Conservation (phyloP, 306 rosid genomes). For the Vigna hirtella region DNA sequence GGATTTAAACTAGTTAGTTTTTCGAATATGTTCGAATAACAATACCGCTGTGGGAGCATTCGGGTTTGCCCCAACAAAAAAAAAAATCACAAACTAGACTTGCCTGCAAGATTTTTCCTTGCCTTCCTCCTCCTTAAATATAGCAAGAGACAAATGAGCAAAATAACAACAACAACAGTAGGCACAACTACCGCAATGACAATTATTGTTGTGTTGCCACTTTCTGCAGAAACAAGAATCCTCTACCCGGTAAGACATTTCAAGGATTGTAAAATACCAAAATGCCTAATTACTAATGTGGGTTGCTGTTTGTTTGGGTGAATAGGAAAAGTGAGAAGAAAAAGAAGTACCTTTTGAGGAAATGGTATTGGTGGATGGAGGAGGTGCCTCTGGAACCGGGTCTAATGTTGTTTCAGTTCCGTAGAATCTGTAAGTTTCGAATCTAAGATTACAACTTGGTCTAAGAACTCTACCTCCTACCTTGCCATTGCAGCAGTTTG, state of each 20-base stretch:
- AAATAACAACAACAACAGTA: not conserved
- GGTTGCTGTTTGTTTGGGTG: no score
- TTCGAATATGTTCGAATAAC: not conserved
- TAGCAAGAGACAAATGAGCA: not conserved
- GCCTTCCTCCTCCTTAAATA: not conserved
- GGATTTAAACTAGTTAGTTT: not conserved
- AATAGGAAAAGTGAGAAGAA: not conserved
- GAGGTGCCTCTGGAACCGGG: not conserved
- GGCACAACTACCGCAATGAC: not conserved
- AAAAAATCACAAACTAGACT: not conserved
- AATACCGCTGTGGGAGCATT: not conserved
- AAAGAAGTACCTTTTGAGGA: not conserved
- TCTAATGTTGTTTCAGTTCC: not conserved
- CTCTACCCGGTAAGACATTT: not conserved
- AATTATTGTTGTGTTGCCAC: not conserved
- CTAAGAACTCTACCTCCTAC: slow-evolving; percentile 18
- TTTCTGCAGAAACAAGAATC: not conserved
- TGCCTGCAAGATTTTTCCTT: not conserved
- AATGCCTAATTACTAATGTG: no score
- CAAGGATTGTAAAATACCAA: no score
- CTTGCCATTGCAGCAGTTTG: slow-evolving; percentile 20
- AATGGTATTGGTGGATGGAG: not conserved
- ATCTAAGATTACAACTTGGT: slow-evolving; percentile 45
- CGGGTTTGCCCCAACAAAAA: not conserved
- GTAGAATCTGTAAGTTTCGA: not conserved